Conservation (phyloP, 2,329 filamentous ascomycete genomes). For the Colletotrichum cuscutae region DNA sequence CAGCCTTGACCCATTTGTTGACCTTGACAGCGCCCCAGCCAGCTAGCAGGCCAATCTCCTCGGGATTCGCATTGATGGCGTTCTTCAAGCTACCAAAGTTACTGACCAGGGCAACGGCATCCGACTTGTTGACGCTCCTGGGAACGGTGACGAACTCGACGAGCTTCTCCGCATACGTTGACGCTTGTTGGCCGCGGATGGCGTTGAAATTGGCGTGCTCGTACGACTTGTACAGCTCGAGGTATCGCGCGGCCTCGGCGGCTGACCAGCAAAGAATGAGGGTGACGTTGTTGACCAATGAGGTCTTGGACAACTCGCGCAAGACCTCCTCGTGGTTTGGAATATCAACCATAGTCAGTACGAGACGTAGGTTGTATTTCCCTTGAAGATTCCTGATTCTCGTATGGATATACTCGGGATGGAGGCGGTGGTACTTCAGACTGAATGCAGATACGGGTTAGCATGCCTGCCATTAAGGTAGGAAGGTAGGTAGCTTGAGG, state of each 20-base stretch:
- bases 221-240: conserved; percentile 94
- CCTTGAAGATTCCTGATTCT: conserved; percentile 86
- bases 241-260: conserved; percentile 90
- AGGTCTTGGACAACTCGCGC: conserved; percentile 92
- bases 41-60: conserved; percentile 84
- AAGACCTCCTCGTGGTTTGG: conserved; percentile 91
- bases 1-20: conserved; percentile 81
- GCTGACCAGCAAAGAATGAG: conserved; percentile 94
- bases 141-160: conserved; percentile 94
- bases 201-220: conserved; percentile 84
- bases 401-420: conserved; percentile 97
- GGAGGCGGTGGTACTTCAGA: conserved; percentile 95
- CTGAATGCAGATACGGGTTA: conserved; percentile 46
- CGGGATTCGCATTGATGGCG: conserved; percentile 87
- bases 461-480: neutral
- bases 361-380: conserved; percentile 85
- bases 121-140: conserved; percentile 91
- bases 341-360: conserved; percentile 95
- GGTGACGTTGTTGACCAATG: conserved; percentile 91
- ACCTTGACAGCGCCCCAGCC: conserved; percentile 98
- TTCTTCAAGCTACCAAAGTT: conserved; percentile 91
- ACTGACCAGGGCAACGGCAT: conserved; percentile 88
- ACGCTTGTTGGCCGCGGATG: conserved; percentile 87
- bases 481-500: neutral
- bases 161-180: conserved; percentile 85